Percentiles rank a stretch among this genome's conserved stretches.
phyloP scores from a whole-genome alignment of 352 stramenopile species.

The Phytophthora litchii region DNA sequence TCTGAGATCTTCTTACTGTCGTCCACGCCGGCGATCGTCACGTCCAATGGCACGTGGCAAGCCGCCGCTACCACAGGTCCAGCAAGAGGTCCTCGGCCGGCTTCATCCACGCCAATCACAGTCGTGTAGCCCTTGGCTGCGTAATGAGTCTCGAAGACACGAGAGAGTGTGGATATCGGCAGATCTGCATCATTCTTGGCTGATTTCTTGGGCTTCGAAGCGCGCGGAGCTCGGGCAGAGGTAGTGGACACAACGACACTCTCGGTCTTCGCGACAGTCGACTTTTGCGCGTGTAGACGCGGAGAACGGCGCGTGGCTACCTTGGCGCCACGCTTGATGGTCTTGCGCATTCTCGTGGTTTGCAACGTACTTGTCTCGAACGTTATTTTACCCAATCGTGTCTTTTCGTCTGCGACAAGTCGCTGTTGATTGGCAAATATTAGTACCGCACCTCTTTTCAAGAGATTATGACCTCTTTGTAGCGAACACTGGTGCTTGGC shows the following conservation, averaged over 20 bases:
- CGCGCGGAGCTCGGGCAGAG: not conserved
- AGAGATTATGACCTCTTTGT: constrained; percentile 11
- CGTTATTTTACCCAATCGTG: constrained; percentile 44
- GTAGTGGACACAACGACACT: not conserved
- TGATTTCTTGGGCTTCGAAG: constrained; percentile 28
- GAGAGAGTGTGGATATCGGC: constrained; percentile 46
- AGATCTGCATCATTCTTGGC: constrained; percentile 8
- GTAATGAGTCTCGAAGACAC: constrained; percentile 58
- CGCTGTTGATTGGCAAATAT: constrained; percentile 29
- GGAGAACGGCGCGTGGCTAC: constrained; percentile 32
- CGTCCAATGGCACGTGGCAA: constrained; percentile 75
- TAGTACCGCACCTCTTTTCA: constrained; percentile 17
- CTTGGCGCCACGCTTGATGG: constrained; percentile 34
- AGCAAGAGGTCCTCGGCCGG: constrained; percentile 94
- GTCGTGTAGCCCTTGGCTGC: constrained; percentile 57
- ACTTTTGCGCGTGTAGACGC: constrained; percentile 24
- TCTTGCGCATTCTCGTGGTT: constrained; percentile 31
- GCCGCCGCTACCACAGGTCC: constrained; percentile 88
- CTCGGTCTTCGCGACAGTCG: not conserved
- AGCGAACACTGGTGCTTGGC: constrained; percentile 27
- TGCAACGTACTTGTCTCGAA: constrained; percentile 1
- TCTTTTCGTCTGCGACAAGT: constrained; percentile 4
- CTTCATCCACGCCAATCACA: constrained; percentile 97
- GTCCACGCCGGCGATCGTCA: constrained; percentile 87
- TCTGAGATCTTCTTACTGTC: constrained; percentile 98